Conservation (phyloP, 352 stramenopile genomes). For the Globisporangium cylindrosporum region DNA sequence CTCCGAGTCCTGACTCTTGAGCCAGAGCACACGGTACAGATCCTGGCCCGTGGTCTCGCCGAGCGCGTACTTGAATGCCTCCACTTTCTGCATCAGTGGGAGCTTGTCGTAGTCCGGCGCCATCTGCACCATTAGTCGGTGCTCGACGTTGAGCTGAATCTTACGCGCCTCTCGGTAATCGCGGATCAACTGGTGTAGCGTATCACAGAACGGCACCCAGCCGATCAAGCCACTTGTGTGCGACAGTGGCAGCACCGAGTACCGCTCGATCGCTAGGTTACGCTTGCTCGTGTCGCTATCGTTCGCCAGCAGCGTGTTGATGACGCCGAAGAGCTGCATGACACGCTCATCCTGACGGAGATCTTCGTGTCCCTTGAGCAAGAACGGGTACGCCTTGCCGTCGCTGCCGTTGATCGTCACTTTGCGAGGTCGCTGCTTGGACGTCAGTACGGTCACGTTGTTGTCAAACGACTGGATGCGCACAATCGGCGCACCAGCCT, state of each 20-base stretch:
- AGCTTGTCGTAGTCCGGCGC: slow-evolving; percentile 98
- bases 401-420: slow-evolving; percentile 98
- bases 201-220: slow-evolving; percentile 99
- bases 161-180: slow-evolving; percentile 93
- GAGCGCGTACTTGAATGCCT: slow-evolving; percentile 96
- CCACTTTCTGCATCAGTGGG: slow-evolving; percentile 99
- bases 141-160: slow-evolving; percentile 96
- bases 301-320: slow-evolving; percentile 99
- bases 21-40: slow-evolving; percentile 98
- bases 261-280: slow-evolving; percentile 98
- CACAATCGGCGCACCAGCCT: slow-evolving; percentile 80
- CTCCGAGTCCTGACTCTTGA: slow-evolving; percentile 99
- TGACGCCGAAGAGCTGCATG: slow-evolving; percentile 99
- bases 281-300: slow-evolving; percentile 97
- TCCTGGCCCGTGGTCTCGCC: slow-evolving; percentile 96
- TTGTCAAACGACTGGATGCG: slow-evolving; percentile 93
- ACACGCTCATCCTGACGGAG: slow-evolving; percentile 99
- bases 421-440: slow-evolving; percentile 98
- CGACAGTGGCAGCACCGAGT: slow-evolving; percentile 97
- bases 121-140: slow-evolving; percentile 96
- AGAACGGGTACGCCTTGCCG: slow-evolving; percentile 98
- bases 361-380: slow-evolving; percentile 99
- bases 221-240: slow-evolving; percentile 98
- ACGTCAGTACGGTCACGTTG: slow-evolving; percentile 96
- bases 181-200: slow-evolving; percentile 98